Conservation (phyloP, 2,329 filamentous ascomycete species). For the Xylaria sp. region DNA sequence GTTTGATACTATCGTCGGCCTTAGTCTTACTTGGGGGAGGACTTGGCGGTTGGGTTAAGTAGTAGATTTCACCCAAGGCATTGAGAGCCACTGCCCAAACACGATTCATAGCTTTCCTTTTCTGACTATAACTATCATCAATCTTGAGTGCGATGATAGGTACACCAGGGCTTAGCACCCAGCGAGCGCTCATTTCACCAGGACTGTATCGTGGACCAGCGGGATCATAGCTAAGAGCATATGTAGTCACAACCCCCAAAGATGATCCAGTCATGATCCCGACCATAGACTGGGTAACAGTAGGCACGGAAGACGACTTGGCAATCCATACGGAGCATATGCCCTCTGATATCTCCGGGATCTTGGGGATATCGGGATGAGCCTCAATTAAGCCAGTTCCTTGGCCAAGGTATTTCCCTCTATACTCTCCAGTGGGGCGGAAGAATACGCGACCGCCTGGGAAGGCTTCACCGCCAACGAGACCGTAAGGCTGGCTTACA, state of each 20-base stretch:
- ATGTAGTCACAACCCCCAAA: slow-evolving; percentile 83
- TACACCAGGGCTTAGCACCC: slow-evolving; percentile 91
- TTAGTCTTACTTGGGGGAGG: slow-evolving; percentile 62
- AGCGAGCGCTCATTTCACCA: slow-evolving; percentile 86
- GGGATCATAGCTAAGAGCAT: slow-evolving; percentile 73
- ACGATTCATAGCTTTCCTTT: slow-evolving; percentile 75
- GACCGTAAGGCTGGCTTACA: slow-evolving; percentile 84
- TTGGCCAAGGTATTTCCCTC: slow-evolving; percentile 77
- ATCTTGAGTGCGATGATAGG: slow-evolving; percentile 86
- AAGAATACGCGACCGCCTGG: slow-evolving; percentile 86
- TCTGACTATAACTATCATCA: slow-evolving; percentile 82
- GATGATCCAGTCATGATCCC: slow-evolving; percentile 88
- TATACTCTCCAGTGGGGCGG: slow-evolving; percentile 77
- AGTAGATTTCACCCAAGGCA: slow-evolving; percentile 91
- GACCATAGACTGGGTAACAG: slow-evolving; percentile 78
- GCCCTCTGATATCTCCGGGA: slow-evolving; percentile 76
- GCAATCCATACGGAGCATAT: slow-evolving; percentile 89
- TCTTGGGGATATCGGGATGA: slow-evolving; percentile 78
- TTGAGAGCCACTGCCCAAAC: slow-evolving; percentile 96
- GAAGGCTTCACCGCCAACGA: slow-evolving; percentile 86
- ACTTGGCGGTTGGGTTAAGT: slow-evolving; percentile 77
- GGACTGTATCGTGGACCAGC: slow-evolving; percentile 72
- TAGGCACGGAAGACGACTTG: slow-evolving; percentile 78
- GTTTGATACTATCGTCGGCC: slow-evolving; percentile 67
- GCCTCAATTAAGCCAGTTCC: slow-evolving; percentile 70